Evolutionary conservation across 208 protist genomes (phyloP).

Genomic region (Phytomonas sp.): DNA sequence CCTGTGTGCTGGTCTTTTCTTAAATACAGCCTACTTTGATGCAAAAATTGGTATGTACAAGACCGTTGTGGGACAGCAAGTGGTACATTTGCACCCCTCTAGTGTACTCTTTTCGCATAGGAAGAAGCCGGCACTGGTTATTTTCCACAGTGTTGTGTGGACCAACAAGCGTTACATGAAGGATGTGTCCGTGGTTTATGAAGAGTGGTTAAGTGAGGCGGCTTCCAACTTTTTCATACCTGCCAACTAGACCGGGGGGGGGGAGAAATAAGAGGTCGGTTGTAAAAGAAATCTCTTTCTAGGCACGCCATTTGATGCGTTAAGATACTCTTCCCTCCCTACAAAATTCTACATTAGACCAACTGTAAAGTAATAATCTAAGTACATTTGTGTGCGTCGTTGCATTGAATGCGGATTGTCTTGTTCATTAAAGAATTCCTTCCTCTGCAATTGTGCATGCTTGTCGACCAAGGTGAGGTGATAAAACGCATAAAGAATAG

Average conservation of each 20-base stretch:
- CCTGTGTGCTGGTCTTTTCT: slow-evolving; percentile 82
- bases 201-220: slow-evolving; percentile 84
- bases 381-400: neutral
- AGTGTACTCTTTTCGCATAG: slow-evolving; percentile 81
- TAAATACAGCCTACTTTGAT: slow-evolving; percentile 86
- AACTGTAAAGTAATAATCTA: neutral
- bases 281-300: neutral
- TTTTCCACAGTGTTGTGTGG: slow-evolving; percentile 85
- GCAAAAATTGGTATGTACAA: slow-evolving; percentile 79
- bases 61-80: slow-evolving; percentile 68
- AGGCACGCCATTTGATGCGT: neutral
- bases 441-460: neutral
- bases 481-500: slow-evolving; percentile 11
- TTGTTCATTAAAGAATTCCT: neutral
- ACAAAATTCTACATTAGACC: neutral
- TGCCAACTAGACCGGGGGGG: slow-evolving; percentile 21
- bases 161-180: slow-evolving; percentile 90
- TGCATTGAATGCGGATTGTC: neutral
- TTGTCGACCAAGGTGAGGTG: slow-evolving; percentile 1
- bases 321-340: neutral
- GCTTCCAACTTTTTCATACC: slow-evolving; percentile 45
- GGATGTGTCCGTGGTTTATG: slow-evolving; percentile 79
- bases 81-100: slow-evolving; percentile 81
- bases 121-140: slow-evolving; percentile 70
- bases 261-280: neutral